Conservation (phyloP, 192 early-diverging fungal genomes). For the Backusella liffmaniae region DNA sequence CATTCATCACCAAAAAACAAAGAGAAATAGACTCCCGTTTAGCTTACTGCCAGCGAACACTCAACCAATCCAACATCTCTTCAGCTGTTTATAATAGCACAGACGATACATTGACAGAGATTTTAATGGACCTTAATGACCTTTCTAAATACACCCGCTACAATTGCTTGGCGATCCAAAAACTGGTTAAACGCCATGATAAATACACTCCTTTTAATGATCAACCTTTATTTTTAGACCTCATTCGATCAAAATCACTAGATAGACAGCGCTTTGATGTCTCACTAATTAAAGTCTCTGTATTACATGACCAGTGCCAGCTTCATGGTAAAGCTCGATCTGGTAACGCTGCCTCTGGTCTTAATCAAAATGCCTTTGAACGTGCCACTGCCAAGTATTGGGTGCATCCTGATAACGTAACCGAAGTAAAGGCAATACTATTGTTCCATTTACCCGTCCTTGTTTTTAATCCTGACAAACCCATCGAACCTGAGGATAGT, state of each 20-base stretch:
- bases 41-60: constrained; percentile 58
- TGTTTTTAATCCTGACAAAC: constrained; percentile 79
- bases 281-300: constrained; percentile 28
- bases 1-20: constrained; percentile 70
- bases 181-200: constrained; percentile 90
- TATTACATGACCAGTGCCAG: constrained; percentile 31
- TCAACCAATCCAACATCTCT: constrained; percentile 37
- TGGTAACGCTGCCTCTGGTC: constrained; percentile 25
- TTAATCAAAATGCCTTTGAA: constrained; percentile 57
- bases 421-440: constrained; percentile 91
- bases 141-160: constrained; percentile 36
- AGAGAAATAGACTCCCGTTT: constrained; percentile 74
- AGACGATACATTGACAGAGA: constrained; percentile 38
- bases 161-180: constrained; percentile 86
- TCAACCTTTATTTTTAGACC: constrained; percentile 24
- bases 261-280: constrained; percentile 78
- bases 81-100: constrained; percentile 29
- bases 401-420: constrained; percentile 96
- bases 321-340: constrained; percentile 18
- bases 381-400: constrained; percentile 93
- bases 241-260: constrained; percentile 19
- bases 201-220: constrained; percentile 65
- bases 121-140: constrained; percentile 34
- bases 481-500: constrained; percentile 61
- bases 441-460: constrained; percentile 91